phyloP scores from a whole-genome alignment of 2,329 filamentous ascomycete genomes.

The Aspergillus sp. region DNA sequence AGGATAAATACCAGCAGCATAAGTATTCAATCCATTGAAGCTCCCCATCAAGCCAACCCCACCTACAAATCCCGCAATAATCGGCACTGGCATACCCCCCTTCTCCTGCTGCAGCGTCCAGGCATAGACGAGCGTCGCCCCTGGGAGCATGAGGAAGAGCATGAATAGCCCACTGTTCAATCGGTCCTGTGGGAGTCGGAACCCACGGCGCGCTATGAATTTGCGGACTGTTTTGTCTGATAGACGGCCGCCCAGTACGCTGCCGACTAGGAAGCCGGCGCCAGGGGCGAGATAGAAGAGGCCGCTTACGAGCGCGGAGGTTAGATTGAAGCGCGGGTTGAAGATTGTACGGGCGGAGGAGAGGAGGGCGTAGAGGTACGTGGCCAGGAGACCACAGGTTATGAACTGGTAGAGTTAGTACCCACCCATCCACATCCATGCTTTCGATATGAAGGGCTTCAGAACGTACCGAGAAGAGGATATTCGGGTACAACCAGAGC shows the following conservation, averaged over 20 bases:
- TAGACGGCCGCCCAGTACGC: conserved; percentile 67
- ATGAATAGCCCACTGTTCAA: conserved; percentile 60
- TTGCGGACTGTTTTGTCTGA: conserved; percentile 66
- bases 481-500: conserved; percentile 67
- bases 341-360: conserved; percentile 71
- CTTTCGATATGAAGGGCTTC: conserved; percentile 19
- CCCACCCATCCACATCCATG: neutral
- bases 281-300: conserved; percentile 75
- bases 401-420: conserved; percentile 25
- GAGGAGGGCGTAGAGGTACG: conserved; percentile 70
- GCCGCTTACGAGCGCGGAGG: conserved; percentile 64
- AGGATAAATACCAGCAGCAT: conserved; percentile 42
- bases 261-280: conserved; percentile 67
- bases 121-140: conserved; percentile 66
- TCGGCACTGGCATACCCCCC: conserved; percentile 59
- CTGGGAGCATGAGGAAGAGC: conserved; percentile 58
- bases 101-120: conserved; percentile 59
- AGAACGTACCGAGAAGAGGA: conserved; percentile 55
- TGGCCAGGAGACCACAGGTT: conserved; percentile 55
- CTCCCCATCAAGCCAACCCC: conserved; percentile 71
- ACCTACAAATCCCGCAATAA: conserved; percentile 71
- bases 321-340: conserved; percentile 70
- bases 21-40: conserved; percentile 74
- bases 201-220: conserved; percentile 62
- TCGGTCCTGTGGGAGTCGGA: conserved; percentile 67